phyloP scores from a whole-genome alignment of 306 rosid species.

The Mimosa bimucronata region DNA sequence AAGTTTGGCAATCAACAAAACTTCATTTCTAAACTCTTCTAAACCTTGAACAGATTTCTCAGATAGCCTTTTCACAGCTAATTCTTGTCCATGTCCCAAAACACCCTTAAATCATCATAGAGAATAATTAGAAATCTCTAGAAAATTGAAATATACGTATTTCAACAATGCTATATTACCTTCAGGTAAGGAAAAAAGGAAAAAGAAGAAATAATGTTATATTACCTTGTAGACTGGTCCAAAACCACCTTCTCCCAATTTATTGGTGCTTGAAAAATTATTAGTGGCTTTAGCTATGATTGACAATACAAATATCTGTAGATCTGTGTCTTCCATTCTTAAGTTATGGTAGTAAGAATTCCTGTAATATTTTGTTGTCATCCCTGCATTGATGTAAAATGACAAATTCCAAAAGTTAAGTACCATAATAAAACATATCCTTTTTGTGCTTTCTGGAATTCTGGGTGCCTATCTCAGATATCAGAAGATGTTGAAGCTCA shows the following conservation, averaged over 20 bases:
- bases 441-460: conserved; percentile 2
- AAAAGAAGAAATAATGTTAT: neutral
- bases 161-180: conserved; percentile 24
- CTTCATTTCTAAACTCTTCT: conserved; percentile 41
- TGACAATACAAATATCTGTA: conserved; percentile 43
- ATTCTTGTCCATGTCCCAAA: conserved; percentile 32
- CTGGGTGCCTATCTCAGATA: neutral
- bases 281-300: conserved; percentile 46
- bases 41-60: conserved; percentile 33
- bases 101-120: conserved; percentile 32
- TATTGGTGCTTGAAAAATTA: conserved; percentile 41
- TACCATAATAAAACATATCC: neutral
- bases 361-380: neutral
- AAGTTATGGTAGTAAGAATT: neutral
- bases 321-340: conserved; percentile 38
- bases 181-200: neutral
- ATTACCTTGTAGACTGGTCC: conserved; percentile 58
- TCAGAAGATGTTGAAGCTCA: conserved; percentile 1
- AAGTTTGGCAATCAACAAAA: conserved; percentile 35
- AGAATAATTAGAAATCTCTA: neutral
- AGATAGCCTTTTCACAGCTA: conserved; percentile 40
- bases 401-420: conserved; percentile 7
- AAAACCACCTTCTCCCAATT: conserved; percentile 58
- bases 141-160: conserved; percentile 2
- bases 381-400: conserved; percentile 25